Percentiles rank a stretch among this genome's conserved stretches.
These are phyloP conservation scores for Candida loeiensis DNA, from an alignment of 805 yeast genomes.

Conservation along the genomic window DNA sequence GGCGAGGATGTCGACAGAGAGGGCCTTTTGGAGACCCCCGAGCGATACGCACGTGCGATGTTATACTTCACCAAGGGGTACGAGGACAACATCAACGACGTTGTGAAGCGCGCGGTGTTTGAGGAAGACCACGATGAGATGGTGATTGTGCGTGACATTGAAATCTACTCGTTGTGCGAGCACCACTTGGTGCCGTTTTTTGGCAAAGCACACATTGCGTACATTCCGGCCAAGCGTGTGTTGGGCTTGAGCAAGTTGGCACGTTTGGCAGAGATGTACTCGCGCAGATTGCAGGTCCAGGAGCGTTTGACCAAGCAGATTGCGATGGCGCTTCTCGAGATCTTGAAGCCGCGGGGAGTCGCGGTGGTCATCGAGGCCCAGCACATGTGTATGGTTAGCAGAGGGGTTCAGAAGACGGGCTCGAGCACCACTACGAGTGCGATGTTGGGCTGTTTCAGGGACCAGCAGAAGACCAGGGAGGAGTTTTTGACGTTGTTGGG, in stretches of 20 bases:
- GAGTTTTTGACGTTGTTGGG: constrained; percentile 84
- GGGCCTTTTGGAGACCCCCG: constrained; percentile 92
- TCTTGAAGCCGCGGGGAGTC: constrained; percentile 91
- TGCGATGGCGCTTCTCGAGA: constrained; percentile 91
- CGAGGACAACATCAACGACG: constrained; percentile 89
- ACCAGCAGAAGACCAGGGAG: constrained; percentile 92
- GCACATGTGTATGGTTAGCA: constrained; percentile 98
- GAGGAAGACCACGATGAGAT: constrained; percentile 98
- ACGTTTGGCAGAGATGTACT: constrained; percentile 93
- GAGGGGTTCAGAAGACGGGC: constrained; percentile 96
- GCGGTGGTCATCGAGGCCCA: constrained; percentile 98
- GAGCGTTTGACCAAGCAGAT: constrained; percentile 95
- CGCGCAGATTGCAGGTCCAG: constrained; percentile 95
- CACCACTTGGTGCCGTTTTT: constrained; percentile 97
- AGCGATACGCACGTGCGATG: constrained; percentile 95
- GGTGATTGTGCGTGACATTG: constrained; percentile 96
- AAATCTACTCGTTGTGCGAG: constrained; percentile 88
- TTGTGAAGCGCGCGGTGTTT: constrained; percentile 90
- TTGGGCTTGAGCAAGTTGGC: constrained; percentile 92
- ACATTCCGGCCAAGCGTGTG: constrained; percentile 91
- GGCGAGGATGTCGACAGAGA: constrained; percentile 91
- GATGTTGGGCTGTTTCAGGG: constrained; percentile 94
- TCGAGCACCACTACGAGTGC: constrained; percentile 92
- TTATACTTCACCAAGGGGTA: constrained; percentile 93
- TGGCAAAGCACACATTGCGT: constrained; percentile 97